Base-by-base conservation (phyloP, 106 monocot genomes). In the Posidonia australis region DNA sequence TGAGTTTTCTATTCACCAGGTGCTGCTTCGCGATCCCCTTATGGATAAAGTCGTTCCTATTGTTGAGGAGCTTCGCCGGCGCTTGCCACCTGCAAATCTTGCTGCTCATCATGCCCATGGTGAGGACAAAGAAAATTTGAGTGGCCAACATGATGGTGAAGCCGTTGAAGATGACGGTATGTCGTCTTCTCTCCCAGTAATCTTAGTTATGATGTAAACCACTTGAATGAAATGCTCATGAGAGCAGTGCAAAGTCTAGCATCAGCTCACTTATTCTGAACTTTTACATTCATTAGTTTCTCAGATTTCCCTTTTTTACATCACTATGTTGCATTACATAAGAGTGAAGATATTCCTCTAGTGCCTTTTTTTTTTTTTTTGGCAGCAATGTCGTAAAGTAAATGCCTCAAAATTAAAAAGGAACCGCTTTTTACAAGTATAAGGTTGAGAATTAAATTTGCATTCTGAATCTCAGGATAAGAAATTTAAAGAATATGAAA, bases 41-140 rank as follows among this genome's bases (percentile, higher is more conserved):
- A 80, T 87, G 5, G 87, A 90, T 6, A 82, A 84, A 79, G 96
- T 96, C 53, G 79, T 87, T 48, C 90, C 90, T 16, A 76, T 96
- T n/a, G 96, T 96, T 14, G 96, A 90, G 80, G 96, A 96, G 77
- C 83, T 96, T 46, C 67, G 82, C 0, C 82, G 96, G 46, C 77
- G 87, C 12, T 49, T 96, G 51, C 89, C 81, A 42, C 70, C 68
- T 32, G 32, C 66, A 12, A 77, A 62, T 76, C 16, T 18, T 19
- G 58, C 31, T 19, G 58, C 31, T 32, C 70, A 62, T 3, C 79
- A 77, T 44, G 65, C 29, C 5, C 78, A 84, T 42, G 78, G 61
- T 56, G 83, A 81, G 58, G 88, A 75, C 46, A 77, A 44, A 58
- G 86, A 86, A 45, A 79, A 84, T 47, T 58, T 78, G 23, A 74